These are phyloP conservation scores for Erythrobasidium hasegawianum DNA, from an alignment of 1,284 basidiomycete species.

Conservation along the genomic window DNA sequence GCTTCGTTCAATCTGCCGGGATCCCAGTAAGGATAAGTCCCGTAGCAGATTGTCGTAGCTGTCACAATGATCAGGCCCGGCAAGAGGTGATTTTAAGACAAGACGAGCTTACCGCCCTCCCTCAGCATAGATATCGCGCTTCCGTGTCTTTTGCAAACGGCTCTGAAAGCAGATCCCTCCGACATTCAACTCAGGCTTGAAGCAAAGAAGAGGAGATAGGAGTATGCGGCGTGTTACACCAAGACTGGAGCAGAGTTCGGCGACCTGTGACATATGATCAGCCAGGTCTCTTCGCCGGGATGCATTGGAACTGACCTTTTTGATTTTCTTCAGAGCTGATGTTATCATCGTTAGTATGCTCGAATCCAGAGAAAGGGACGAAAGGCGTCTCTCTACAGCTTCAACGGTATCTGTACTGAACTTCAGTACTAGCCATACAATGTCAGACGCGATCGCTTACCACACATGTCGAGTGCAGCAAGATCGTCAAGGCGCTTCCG, in stretches of 20 bases:
- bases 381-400: not conserved
- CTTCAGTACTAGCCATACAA: not conserved
- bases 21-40: slow-evolving; percentile 51
- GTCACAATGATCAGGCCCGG: too few relatives aligned
- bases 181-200: slow-evolving; percentile 52
- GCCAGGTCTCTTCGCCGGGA: too few relatives aligned
- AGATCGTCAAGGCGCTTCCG: slow-evolving; percentile 38
- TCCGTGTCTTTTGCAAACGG: slow-evolving; percentile 50
- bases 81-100: slow-evolving; percentile 1
- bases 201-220: slow-evolving; percentile 52
- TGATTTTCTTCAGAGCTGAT: slow-evolving; percentile 7
- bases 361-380: not conserved
- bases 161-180: slow-evolving; percentile 57
- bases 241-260: slow-evolving; percentile 51
- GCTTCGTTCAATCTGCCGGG: slow-evolving; percentile 43
- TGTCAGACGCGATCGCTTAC: slow-evolving; percentile 8
- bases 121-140: slow-evolving; percentile 53
- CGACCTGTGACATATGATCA: slow-evolving; percentile 47
- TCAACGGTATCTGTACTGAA: too few relatives aligned
- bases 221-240: slow-evolving; percentile 53
- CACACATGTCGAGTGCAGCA: slow-evolving; percentile 34
- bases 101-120: slow-evolving; percentile 50
- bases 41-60: slow-evolving; percentile 56
- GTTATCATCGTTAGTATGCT: not conserved
- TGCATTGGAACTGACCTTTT: slow-evolving; percentile 25